Evolutionary conservation across 2,329 filamentous ascomycete species (phyloP), one percentile per base, ranked within the genome.

Genomic region (Fusarium tjaetaba): DNA sequence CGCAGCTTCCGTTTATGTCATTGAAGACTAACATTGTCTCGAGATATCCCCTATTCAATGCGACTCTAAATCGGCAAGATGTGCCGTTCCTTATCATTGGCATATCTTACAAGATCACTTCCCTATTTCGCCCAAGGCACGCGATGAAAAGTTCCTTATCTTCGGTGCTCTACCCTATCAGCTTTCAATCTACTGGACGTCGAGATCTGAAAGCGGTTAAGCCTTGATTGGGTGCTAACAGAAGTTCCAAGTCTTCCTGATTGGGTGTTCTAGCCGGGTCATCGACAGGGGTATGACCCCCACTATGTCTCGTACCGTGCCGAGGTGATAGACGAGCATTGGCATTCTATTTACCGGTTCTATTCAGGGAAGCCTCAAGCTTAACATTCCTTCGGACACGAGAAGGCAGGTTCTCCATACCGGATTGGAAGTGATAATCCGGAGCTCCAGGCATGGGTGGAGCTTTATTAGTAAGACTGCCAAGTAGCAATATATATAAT

Each of bases 401-500:
- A 22, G 26, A 13, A 2, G 7, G 10, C 3, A 11, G n/a, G n/a
- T n/a, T n/a, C n/a, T n/a, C n/a, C n/a, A 1, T 3, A 13, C 5
- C 1, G 10, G 3, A n/a, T 16, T 3, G 10, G 14, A n/a, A 32
- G 22, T n/a, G 15, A n/a, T 32, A 18, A 32, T n/a, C 22, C 15
- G 28, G 20, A 22, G 20, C 8, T 20, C 36, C 9, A 20, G 6
- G 10, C 18, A 38, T 20, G 18, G 49, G 13, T 59, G 68, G 68
- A 48, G 61, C 11, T 59, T 60, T 3, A 57, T 11, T 7, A 2
- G 52, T 4, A 67, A 72, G 36, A 56, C 58, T 5, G 65, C 61
- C 13, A 65, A 71, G 18, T 18, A 61, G 45, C 61, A 72, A 48
- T 68, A 65, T 74, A 20, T n/a, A 28, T 11, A 22, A 28, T 7